Percentiles rank a stretch among this genome's conserved stretches.
Evolutionary conservation across 208 protist species (phyloP).

Genomic region (Crithidia acanthocephali): DNA sequence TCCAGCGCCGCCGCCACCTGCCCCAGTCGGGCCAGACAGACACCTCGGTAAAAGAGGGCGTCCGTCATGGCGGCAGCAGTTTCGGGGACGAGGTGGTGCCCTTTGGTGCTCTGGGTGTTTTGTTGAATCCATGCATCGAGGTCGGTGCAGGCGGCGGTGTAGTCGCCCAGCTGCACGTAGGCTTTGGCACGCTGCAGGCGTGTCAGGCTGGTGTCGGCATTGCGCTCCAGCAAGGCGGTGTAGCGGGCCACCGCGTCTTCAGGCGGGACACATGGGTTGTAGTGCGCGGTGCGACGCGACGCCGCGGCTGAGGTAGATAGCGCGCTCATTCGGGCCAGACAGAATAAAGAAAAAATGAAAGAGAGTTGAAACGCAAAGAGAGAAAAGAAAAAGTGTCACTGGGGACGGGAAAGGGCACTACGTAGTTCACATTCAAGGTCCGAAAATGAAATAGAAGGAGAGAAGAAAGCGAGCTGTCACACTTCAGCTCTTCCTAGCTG

Average conservation of each 20-base stretch:
- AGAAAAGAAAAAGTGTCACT: no score
- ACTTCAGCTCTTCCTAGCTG: no score
- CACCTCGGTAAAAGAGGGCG: conserved; percentile 48
- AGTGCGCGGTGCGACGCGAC: conserved; percentile 19
- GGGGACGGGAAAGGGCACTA: no score
- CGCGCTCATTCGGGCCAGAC: background rate
- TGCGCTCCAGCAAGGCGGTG: conserved; percentile 26
- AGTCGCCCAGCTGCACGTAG: conserved; percentile 45
- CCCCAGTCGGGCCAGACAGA: conserved; percentile 59
- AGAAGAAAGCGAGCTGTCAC: no score
- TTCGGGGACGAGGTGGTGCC: background rate
- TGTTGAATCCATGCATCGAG: conserved; percentile 40
- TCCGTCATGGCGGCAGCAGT: conserved; percentile 20
- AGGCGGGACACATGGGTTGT: conserved; percentile 32
- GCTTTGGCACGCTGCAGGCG: conserved; percentile 46
- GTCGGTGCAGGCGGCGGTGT: conserved; percentile 44
- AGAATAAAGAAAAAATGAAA: no score
- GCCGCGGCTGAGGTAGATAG: background rate
- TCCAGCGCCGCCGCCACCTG: conserved; percentile 57
- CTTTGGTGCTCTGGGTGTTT: conserved; percentile 7
- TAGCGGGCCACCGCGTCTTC: conserved; percentile 43
- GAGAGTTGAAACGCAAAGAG: no score
- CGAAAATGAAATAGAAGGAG: no score
- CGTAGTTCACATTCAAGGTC: no score
- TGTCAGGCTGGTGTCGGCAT: conserved; percentile 25